Conservation (phyloP, 768 basidiomycete species). For the Lentinus tigrinus region DNA sequence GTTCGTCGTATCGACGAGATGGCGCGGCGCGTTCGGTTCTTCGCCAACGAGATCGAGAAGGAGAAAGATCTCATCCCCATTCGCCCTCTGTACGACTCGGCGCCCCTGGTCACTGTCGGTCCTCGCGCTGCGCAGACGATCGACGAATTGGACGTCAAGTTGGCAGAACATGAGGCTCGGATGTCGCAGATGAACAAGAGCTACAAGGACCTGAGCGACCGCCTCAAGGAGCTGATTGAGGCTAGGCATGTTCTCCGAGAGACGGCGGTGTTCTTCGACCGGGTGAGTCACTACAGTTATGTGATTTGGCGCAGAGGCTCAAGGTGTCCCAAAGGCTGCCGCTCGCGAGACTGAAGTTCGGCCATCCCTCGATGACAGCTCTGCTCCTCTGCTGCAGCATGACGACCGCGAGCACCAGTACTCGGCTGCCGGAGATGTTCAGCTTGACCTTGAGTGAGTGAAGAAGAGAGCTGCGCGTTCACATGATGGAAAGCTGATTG, state of each 20-base stretch:
- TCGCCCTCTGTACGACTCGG: constrained; percentile 83
- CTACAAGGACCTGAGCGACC: constrained; percentile 85
- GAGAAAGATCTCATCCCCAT: constrained; percentile 81
- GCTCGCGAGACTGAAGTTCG: constrained; percentile 78
- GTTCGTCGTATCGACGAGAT: constrained; percentile 95
- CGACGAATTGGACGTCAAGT: constrained; percentile 87
- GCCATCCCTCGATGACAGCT: constrained; percentile 87
- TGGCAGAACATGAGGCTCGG: constrained; percentile 83
- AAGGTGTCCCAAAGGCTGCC: constrained; percentile 61
- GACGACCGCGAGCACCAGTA: constrained; percentile 79
- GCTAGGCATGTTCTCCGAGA: constrained; percentile 93
- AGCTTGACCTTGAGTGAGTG: constrained; percentile 87
- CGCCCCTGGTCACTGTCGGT: constrained; percentile 84
- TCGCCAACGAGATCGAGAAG: constrained; percentile 79
- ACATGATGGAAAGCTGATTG: not conserved
- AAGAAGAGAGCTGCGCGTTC: not conserved
- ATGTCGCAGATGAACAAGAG: constrained; percentile 89
- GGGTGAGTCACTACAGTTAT: constrained; percentile 45
- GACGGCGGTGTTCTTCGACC: constrained; percentile 95
- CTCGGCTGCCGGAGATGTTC: constrained; percentile 41
- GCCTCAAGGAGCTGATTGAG: constrained; percentile 85
- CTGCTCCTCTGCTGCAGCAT: constrained; percentile 86
- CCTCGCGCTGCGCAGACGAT: constrained; percentile 91
- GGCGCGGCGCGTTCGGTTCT: constrained; percentile 92
- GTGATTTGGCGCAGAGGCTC: not conserved